phyloP scores from a whole-genome alignment of 2,329 filamentous ascomycete genomes.

The Cladosporium sp. region DNA sequence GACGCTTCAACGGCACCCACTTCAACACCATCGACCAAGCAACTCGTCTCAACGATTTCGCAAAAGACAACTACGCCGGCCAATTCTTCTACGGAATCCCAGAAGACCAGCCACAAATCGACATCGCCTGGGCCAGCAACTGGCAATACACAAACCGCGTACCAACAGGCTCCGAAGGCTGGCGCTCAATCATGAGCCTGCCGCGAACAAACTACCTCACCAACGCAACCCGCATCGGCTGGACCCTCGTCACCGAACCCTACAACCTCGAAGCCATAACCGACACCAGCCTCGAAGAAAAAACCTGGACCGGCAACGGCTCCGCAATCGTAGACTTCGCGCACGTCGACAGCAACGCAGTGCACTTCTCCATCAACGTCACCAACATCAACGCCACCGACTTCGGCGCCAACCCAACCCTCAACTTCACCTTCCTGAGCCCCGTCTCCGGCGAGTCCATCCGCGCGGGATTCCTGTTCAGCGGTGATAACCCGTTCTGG shows the following conservation, averaged over 20 bases:
- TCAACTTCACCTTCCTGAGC: slow-evolving; percentile 55
- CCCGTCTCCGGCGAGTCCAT: slow-evolving; percentile 50
- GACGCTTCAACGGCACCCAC: slow-evolving; percentile 62
- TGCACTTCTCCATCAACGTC: slow-evolving; percentile 56
- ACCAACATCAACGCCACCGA: slow-evolving; percentile 38
- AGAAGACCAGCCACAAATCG: slow-evolving; percentile 42
- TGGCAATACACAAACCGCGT: slow-evolving; percentile 56
- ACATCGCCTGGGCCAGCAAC: slow-evolving; percentile 58
- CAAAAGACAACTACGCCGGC: slow-evolving; percentile 53
- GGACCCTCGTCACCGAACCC: slow-evolving; percentile 51
- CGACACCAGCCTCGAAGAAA: slow-evolving; percentile 44
- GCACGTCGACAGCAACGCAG: slow-evolving; percentile 47
- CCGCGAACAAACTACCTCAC: slow-evolving; percentile 54
- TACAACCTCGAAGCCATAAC: slow-evolving; percentile 51
- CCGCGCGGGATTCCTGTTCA: slow-evolving; percentile 50
- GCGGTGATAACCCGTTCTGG: slow-evolving; percentile 46
- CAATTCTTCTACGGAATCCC: slow-evolving; percentile 54
- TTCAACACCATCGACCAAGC: slow-evolving; percentile 48
- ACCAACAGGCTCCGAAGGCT: slow-evolving; percentile 55
- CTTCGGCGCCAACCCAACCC: slow-evolving; percentile 30
- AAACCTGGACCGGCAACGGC: slow-evolving; percentile 47
- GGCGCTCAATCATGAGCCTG: slow-evolving; percentile 53
- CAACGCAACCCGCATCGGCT: slow-evolving; percentile 51
- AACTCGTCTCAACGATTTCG: slow-evolving; percentile 26
- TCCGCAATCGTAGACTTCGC: slow-evolving; percentile 53